These are phyloP conservation scores for Plasmodium coatneyi DNA, from an alignment of 169 alveolate species.

Conservation along the genomic window DNA sequence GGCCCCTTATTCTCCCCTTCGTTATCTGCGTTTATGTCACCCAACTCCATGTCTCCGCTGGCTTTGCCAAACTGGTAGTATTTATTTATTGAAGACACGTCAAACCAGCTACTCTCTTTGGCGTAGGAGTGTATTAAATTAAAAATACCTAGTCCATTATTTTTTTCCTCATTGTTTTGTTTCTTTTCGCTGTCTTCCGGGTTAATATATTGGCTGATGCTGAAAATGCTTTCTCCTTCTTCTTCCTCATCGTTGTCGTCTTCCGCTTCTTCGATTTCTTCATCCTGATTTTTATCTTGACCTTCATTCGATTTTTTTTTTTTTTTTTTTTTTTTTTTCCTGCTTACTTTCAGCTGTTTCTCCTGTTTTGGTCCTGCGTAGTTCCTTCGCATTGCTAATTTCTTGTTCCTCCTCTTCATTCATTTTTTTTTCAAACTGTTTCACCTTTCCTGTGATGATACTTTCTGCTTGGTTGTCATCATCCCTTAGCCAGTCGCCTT, in stretches of 20 bases:
- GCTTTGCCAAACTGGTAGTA: constrained; percentile 50
- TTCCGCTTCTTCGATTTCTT: not conserved
- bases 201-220: constrained; percentile 45
- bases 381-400: not conserved
- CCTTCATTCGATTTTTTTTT: not conserved
- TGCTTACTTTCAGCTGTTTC: not conserved
- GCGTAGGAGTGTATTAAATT: constrained; percentile 64
- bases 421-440: constrained; percentile 12
- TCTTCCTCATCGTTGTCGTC: not conserved
- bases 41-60: constrained; percentile 28
- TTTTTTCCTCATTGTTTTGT: constrained; percentile 2
- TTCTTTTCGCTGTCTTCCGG: not conserved
- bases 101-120: constrained; percentile 73
- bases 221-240: constrained; percentile 33
- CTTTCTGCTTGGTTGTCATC: constrained; percentile 16
- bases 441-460: constrained; percentile 5
- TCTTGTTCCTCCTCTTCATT: constrained; percentile 26
- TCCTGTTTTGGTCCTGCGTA: not conserved
- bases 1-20: not conserved
- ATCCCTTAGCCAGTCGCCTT: not conserved
- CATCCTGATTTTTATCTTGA: not conserved
- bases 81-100: constrained; percentile 52
- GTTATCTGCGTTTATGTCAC: constrained; percentile 9
- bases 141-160: constrained; percentile 30
- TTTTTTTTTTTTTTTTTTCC: not conserved